Evolutionary conservation across 352 stramenopile species (phyloP), one percentile per base, ranked within the genome.

Genomic region (Phytophthora pinifolia): DNA sequence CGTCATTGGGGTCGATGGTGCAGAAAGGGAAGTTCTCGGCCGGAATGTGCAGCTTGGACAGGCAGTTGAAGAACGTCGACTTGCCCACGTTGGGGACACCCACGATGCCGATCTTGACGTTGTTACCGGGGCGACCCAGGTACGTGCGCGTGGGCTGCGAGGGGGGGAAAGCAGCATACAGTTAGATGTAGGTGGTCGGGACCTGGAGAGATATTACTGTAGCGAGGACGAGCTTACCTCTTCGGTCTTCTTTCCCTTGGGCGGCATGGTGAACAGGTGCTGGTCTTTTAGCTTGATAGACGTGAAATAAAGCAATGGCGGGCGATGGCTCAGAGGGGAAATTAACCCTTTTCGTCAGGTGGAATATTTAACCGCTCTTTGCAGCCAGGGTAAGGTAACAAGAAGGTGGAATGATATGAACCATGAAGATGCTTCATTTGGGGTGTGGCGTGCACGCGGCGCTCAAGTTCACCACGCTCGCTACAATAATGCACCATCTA

Each of bases 61-160:
- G 64, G 29, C 96, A 97, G 87, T 99, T 99, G 84, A 99, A 99
- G 39, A 99, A 92, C 17, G 97, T 99, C 20, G 83, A 98, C 78
- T 99, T 99, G 65, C 98, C 98, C 27, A 99, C 97, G 79, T 99
- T 99, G 14, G 98, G 97, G n/a, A 99, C 72, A 34, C 97, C 96
- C 46, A 99, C 97, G 53, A 99, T 99, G 38, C 97, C 97, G 54
- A 98, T 99, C 79, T 98, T 98, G 43, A 99, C 89, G 61, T 98
- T 99, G 80, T 94, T 94, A 38, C 74, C 73, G 10, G 85, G 85
- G 15, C 85, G 85, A 36, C 85, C 85, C 47, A 95, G 75, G 72
- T 95, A 95, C 62, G 85, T 77, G 46, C 72, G 74, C 46, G 74
- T 74, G 22, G 70, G 54, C 72, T 86, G 32, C 1, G 36, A 15